Percentiles rank a stretch among this genome's conserved stretches.
Evolutionary conservation across 2,329 filamentous ascomycete species (phyloP).

Genomic region (Paecilomyces sp.): DNA sequence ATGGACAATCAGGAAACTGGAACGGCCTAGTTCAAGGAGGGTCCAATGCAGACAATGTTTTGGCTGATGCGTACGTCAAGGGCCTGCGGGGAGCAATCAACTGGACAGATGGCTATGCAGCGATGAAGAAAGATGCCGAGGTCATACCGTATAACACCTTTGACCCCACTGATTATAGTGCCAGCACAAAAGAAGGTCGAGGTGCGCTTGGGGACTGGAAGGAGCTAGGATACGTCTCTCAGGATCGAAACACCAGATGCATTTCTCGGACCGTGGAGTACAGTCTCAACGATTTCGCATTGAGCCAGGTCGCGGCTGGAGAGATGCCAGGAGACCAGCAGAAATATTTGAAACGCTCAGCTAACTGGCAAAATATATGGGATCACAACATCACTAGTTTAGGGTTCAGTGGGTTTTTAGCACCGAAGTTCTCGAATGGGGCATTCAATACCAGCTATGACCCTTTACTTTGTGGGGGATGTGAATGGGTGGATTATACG

Average conservation of each 20-base stretch:
- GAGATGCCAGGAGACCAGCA: constrained; percentile 41
- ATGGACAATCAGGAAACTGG: constrained; percentile 60
- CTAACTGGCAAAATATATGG: constrained; percentile 69
- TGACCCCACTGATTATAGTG: constrained; percentile 45
- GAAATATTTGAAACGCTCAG: constrained; percentile 56
- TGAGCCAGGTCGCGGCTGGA: constrained; percentile 45
- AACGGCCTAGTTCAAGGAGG: constrained; percentile 59
- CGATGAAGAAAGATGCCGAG: constrained; percentile 63
- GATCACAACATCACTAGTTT: constrained; percentile 51
- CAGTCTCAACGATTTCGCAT: constrained; percentile 57
- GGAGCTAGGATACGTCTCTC: constrained; percentile 56
- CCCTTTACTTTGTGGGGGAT: constrained; percentile 53
- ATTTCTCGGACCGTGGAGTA: constrained; percentile 63
- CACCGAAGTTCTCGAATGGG: constrained; percentile 47
- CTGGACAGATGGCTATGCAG: constrained; percentile 57
- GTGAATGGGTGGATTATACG: constrained; percentile 57
- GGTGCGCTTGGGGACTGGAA: constrained; percentile 65
- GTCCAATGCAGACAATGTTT: constrained; percentile 63
- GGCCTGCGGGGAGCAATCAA: constrained; percentile 56
- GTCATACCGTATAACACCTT: constrained; percentile 55
- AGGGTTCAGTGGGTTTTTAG: constrained; percentile 50
- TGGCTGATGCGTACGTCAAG: constrained; percentile 67
- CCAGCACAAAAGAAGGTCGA: constrained; percentile 61
- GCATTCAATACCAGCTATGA: constrained; percentile 42
- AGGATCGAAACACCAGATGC: constrained; percentile 50